phyloP scores from a whole-genome alignment of 140 eudicot genomes.

The Stevia rebaudiana region DNA sequence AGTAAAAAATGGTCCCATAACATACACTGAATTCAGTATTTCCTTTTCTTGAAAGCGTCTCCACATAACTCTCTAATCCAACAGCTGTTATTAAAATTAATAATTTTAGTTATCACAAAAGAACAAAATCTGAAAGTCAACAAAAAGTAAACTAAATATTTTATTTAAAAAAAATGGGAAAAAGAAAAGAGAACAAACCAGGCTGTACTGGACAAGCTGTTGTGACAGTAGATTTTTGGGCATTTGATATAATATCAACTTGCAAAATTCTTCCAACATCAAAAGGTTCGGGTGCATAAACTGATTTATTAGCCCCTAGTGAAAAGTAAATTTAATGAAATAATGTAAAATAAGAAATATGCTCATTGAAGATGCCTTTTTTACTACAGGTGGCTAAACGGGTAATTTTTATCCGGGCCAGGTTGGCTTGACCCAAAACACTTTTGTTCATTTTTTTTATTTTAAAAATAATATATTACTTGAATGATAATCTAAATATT shows the following conservation, averaged over 20 bases:
- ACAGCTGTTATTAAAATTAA: constrained; percentile 44
- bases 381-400: background rate
- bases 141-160: background rate
- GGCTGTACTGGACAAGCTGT: constrained; percentile 63
- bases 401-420: background rate
- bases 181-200: constrained; percentile 43
- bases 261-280: constrained; percentile 86
- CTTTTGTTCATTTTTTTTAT: background rate
- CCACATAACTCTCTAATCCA: constrained; percentile 65
- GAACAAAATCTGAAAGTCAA: background rate
- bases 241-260: constrained; percentile 67
- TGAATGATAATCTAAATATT: background rate
- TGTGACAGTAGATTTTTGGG: constrained; percentile 62
- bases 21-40: constrained; percentile 78
- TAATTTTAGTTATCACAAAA: background rate
- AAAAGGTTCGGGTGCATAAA: constrained; percentile 89
- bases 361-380: background rate
- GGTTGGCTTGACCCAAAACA: background rate
- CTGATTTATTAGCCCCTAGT: constrained; percentile 82
- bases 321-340: background rate
- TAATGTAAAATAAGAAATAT: background rate
- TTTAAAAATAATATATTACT: background rate
- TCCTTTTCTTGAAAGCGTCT: constrained; percentile 62
- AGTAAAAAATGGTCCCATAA: background rate
- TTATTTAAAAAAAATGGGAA: background rate